These are phyloP conservation scores for Cardamine resedifolia DNA, from an alignment of 345 rosid species.

Conservation along the genomic window DNA sequence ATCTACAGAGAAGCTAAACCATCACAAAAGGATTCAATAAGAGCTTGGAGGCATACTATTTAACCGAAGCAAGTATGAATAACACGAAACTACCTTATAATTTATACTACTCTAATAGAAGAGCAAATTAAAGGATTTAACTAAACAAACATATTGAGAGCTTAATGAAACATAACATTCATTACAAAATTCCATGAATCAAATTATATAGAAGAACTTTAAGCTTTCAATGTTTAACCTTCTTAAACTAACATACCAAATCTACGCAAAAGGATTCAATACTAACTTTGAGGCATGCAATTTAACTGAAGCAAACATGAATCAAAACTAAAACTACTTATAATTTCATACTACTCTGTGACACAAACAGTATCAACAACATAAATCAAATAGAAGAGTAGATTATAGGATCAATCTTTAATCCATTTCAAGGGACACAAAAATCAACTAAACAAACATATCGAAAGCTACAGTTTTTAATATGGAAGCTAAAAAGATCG, in stretches of 20 bases:
- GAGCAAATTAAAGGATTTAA: neutral
- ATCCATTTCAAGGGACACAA: neutral
- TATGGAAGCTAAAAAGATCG: neutral
- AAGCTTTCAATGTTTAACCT: neutral
- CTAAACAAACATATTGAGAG: neutral
- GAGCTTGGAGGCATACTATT: neutral
- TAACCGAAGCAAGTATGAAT: neutral
- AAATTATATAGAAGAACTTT: too few relatives aligned
- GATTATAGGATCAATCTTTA: neutral
- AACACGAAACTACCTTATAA: neutral
- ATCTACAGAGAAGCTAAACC: neutral
- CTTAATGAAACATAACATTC: neutral
- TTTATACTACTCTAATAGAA: neutral
- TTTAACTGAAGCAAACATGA: neutral
- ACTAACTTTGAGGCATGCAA: neutral
- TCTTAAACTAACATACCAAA: neutral
- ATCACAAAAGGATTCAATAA: neutral
- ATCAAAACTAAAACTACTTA: neutral
- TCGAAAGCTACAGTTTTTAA: too few relatives aligned
- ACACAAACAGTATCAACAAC: neutral
- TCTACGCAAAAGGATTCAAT: neutral
- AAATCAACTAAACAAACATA: too few relatives aligned
- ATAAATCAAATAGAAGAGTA: neutral
- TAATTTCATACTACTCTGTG: neutral
- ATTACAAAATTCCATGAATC: too few relatives aligned